phyloP scores from a whole-genome alignment of 2,329 filamentous ascomycete species.

The Pseudogymnoascus sp. region DNA sequence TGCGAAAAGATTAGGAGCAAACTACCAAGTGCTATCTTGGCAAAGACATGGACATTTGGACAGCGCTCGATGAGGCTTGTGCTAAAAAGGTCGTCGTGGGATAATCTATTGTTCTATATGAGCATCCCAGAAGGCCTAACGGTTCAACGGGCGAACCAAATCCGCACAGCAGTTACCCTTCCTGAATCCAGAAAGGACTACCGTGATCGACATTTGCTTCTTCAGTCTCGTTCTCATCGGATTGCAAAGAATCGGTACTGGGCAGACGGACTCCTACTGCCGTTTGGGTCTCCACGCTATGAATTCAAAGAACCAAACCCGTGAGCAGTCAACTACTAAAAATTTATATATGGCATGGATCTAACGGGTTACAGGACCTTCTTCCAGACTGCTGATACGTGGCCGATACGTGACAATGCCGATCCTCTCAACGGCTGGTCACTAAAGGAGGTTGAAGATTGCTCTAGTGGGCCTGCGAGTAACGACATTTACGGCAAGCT shows the following conservation, averaged over 20 bases:
- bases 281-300: conserved; percentile 28
- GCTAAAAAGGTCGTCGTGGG: conserved; percentile 28
- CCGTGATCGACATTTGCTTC: conserved; percentile 25
- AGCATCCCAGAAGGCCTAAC: conserved; percentile 23
- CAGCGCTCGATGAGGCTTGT: conserved; percentile 18
- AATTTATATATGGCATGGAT: neutral
- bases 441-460: conserved; percentile 21
- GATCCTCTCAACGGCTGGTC: conserved; percentile 32
- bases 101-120: conserved; percentile 21
- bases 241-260: conserved; percentile 27
- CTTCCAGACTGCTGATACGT: conserved; percentile 23
- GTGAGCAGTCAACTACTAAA: conserved; percentile 23
- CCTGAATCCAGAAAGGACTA: conserved; percentile 26
- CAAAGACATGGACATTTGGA: conserved; percentile 11
- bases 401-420: conserved; percentile 31
- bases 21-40: neutral
- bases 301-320: conserved; percentile 33
- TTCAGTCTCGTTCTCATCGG: conserved; percentile 22
- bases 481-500: conserved; percentile 34
- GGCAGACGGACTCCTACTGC: conserved; percentile 32
- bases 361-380: conserved; percentile 26
- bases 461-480: conserved; percentile 19
- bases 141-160: conserved; percentile 16
- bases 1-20: conserved; percentile 28
- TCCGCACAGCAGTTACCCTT: conserved; percentile 26